These are phyloP conservation scores for Trebouxiophyceae sp. DNA, from an alignment of 163 green algal species.

Conservation along the genomic window DNA sequence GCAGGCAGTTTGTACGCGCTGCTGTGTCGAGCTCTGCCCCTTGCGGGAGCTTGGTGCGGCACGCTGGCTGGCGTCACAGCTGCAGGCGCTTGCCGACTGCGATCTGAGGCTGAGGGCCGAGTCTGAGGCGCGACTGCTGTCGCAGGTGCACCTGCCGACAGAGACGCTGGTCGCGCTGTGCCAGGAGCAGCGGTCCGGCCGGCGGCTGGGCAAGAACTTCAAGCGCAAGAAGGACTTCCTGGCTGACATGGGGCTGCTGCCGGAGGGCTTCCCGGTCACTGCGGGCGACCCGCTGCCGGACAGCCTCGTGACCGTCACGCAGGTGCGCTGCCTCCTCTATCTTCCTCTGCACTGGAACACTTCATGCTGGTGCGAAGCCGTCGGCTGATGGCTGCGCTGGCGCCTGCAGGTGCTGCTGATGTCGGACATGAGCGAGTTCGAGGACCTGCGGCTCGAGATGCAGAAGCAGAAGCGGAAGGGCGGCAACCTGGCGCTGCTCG, in stretches of 20 bases:
- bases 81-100: no score
- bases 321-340: background rate
- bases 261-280: background rate
- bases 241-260: background rate
- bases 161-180: background rate
- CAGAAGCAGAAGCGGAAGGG: background rate
- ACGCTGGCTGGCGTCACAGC: no score
- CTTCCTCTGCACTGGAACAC: no score
- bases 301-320: background rate
- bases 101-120: no score
- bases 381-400: no score
- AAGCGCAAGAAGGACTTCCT: background rate
- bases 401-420: background rate
- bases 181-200: background rate
- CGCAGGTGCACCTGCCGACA: background rate
- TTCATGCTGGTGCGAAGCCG: no score
- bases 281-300: background rate
- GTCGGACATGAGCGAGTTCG: background rate
- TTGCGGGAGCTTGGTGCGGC: no score
- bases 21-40: no score
- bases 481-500: background rate
- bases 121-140: no score
- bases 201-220: background rate
- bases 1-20: no score
- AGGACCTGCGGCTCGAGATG: background rate